phyloP scores from a whole-genome alignment of 2,329 filamentous ascomycete species.

The Ceratocystis cacaofunesta region DNA sequence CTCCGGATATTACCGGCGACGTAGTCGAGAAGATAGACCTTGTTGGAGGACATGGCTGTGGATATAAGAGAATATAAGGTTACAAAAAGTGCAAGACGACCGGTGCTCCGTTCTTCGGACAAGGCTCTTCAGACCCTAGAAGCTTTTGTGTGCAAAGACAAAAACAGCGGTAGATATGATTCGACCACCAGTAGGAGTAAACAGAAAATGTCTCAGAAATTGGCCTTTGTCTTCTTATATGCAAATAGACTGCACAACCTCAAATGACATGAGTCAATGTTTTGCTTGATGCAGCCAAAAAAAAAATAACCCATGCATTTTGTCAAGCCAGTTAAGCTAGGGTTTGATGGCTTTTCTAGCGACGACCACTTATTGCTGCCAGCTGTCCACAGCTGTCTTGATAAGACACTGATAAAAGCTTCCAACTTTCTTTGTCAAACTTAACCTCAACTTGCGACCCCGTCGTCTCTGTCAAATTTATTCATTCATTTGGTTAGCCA shows the following conservation, averaged over 20 bases:
- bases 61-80: not conserved
- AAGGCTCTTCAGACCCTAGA: not conserved
- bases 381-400: not conserved
- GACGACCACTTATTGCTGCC: not conserved
- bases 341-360: not conserved
- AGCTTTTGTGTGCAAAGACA: not conserved
- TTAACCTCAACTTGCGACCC: not conserved
- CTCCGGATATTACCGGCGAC: constrained; percentile 94
- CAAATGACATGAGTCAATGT: constrained; percentile 5
- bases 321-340: not conserved
- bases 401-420: constrained; percentile 6
- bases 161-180: not conserved
- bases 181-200: not conserved
- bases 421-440: not conserved
- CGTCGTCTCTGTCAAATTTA: too few species aligned
- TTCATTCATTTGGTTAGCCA: not conserved
- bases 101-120: constrained; percentile 13
- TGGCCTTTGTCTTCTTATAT: not conserved
- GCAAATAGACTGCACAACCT: not conserved
- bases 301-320: not conserved
- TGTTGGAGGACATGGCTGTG: constrained; percentile 45
- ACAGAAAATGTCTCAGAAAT: not conserved
- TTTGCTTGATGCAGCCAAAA: not conserved
- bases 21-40: constrained; percentile 68
- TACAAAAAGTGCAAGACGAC: not conserved